phyloP scores from a whole-genome alignment of 2,329 filamentous ascomycete species.

The Monosporascus sp. region DNA sequence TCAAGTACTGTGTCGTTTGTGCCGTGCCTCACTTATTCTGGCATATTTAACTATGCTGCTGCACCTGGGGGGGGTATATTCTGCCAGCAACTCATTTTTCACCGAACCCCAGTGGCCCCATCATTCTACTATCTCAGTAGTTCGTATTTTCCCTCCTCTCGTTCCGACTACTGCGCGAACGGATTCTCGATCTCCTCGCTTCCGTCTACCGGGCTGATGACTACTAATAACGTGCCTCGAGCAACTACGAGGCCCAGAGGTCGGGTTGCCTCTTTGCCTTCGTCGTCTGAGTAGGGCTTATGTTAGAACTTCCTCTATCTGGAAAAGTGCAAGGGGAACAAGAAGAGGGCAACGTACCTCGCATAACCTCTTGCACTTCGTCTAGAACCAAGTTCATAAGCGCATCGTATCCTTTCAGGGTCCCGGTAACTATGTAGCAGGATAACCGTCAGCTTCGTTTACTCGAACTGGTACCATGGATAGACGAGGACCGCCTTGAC shows the following conservation, averaged over 20 bases:
- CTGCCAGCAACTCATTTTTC: no score
- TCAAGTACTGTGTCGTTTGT: no score
- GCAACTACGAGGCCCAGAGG: slow-evolving; percentile 83
- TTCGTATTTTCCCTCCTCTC: not conserved
- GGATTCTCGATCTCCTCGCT: slow-evolving; percentile 96
- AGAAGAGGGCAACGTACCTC: slow-evolving; percentile 50
- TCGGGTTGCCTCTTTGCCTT: slow-evolving; percentile 80
- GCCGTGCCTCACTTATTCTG: no score
- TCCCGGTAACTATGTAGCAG: slow-evolving; percentile 64
- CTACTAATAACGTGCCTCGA: slow-evolving; percentile 84
- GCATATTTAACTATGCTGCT: no score
- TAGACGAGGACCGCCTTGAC: not conserved
- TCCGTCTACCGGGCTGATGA: slow-evolving; percentile 88
- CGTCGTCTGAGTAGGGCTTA: slow-evolving; percentile 61
- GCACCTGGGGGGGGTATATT: no score
- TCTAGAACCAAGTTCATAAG: slow-evolving; percentile 97
- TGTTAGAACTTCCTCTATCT: not conserved
- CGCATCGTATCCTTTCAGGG: slow-evolving; percentile 91
- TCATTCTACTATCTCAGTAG: no score
- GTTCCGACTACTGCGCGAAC: slow-evolving; percentile 69
- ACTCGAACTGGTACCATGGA: not conserved
- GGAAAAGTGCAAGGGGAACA: slow-evolving; percentile 16
- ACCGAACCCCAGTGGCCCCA: no score
- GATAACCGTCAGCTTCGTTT: not conserved
- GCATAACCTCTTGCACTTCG: slow-evolving; percentile 83